phyloP scores from a whole-genome alignment of 345 rosid genomes.

The Firmiana major region DNA sequence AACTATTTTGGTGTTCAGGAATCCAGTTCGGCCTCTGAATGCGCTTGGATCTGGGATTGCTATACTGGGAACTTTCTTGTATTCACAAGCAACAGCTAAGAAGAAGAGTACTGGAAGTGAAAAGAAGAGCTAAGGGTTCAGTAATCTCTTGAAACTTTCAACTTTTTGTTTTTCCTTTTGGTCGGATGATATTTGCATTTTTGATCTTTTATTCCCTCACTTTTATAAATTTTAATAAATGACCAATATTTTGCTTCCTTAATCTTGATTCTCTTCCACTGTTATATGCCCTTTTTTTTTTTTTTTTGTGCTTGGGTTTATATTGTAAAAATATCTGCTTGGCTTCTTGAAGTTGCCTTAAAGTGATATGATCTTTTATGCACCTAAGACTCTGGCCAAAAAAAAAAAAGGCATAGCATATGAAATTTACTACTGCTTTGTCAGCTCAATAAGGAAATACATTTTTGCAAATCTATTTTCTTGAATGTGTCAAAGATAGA shows the following conservation, averaged over 20 bases:
- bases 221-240: constrained; percentile 3
- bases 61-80: constrained; percentile 82
- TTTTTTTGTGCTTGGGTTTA: neutral
- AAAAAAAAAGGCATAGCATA: too few relatives aligned
- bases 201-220: neutral
- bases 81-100: constrained; percentile 72
- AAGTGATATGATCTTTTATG: neutral
- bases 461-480: neutral
- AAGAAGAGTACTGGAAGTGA: constrained; percentile 31
- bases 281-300: neutral
- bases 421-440: neutral
- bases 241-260: neutral
- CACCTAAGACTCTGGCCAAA: neutral
- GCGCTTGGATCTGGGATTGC: constrained; percentile 95
- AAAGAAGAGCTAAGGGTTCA: constrained; percentile 6
- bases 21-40: constrained; percentile 88
- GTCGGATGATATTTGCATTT: neutral
- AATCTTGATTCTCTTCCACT: neutral
- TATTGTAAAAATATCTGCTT: neutral
- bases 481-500: neutral
- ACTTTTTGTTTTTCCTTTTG: neutral
- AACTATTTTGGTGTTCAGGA: constrained; percentile 81
- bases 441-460: neutral
- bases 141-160: neutral
- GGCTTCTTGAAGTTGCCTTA: neutral